Percentiles rank a stretch among this genome's conserved stretches.
Conservation (phyloP, 805 yeast genomes). For the Wickerhamiella galacta region DNA sequence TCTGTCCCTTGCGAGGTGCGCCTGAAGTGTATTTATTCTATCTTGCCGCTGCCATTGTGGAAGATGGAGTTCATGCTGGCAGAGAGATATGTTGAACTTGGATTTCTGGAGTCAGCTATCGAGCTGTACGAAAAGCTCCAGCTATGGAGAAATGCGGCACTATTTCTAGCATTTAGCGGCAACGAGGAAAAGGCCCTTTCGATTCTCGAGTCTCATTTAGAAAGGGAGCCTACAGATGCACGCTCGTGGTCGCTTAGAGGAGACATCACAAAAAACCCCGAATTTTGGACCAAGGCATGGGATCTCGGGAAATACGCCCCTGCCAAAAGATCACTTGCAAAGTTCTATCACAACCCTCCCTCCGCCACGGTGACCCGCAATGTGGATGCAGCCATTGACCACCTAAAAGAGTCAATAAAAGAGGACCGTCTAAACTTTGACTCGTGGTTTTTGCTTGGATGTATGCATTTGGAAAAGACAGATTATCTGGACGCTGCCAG, state of each 20-base stretch:
- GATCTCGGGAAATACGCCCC: slow-evolving; percentile 61
- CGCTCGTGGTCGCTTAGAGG: slow-evolving; percentile 74
- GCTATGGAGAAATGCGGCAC: slow-evolving; percentile 66
- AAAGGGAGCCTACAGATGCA: slow-evolving; percentile 52
- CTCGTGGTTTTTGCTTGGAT: slow-evolving; percentile 87
- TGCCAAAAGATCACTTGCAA: slow-evolving; percentile 73
- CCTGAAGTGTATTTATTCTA: slow-evolving; percentile 49
- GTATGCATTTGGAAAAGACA: slow-evolving; percentile 60
- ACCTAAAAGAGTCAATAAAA: slow-evolving; percentile 57
- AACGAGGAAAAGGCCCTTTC: slow-evolving; percentile 49
- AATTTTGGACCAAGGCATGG: slow-evolving; percentile 78
- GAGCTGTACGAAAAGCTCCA: slow-evolving; percentile 72
- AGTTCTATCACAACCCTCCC: slow-evolving; percentile 54
- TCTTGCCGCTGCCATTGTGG: slow-evolving; percentile 77
- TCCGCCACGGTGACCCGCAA: slow-evolving; percentile 31
- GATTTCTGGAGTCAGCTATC: slow-evolving; percentile 71
- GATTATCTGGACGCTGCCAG: slow-evolving; percentile 69
- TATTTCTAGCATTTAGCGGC: slow-evolving; percentile 79
- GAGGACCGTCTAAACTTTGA: slow-evolving; percentile 60
- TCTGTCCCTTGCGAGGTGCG: too few species aligned
- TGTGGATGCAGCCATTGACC: slow-evolving; percentile 37
- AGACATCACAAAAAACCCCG: slow-evolving; percentile 63
- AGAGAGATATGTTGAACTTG: slow-evolving; percentile 69
- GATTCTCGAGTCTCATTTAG: slow-evolving; percentile 38
- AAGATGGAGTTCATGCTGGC: slow-evolving; percentile 67